Evolutionary conservation across 2,329 filamentous ascomycete genomes (phyloP).

Genomic region (Parafenestella ontariensis): DNA sequence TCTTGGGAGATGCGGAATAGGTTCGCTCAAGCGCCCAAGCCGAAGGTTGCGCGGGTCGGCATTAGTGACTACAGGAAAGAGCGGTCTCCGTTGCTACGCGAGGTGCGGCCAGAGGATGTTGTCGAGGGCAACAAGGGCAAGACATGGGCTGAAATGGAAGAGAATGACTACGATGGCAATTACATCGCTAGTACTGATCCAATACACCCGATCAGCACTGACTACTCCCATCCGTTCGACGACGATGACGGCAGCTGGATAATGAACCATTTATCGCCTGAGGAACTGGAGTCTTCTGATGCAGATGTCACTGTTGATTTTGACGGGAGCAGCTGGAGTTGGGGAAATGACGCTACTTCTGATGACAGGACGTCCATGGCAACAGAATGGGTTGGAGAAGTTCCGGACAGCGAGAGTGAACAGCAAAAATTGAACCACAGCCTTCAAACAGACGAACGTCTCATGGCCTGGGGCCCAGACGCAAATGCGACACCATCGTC

Average conservation of each 20-base stretch:
- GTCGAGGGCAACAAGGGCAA: background rate
- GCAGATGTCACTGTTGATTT: conserved; percentile 3
- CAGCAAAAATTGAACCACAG: background rate
- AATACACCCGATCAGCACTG: conserved; percentile 26
- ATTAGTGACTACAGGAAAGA: background rate
- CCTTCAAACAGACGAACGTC: background rate
- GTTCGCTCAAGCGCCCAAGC: conserved; percentile 12
- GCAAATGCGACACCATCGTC: background rate
- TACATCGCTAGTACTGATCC: conserved; percentile 31
- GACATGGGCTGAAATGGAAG: conserved; percentile 7
- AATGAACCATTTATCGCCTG: conserved; percentile 4
- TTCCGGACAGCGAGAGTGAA: background rate
- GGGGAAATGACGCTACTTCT: conserved; percentile 5
- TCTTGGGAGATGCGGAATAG: conserved; percentile 20
- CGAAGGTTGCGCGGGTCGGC: conserved; percentile 7
- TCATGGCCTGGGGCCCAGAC: conserved; percentile 8
- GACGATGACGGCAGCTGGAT: conserved; percentile 21
- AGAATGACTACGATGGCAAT: conserved; percentile 23
- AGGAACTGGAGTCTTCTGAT: conserved; percentile 2
- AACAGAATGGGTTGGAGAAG: background rate
- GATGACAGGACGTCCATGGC: too few species aligned
- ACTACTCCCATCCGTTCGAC: conserved; percentile 18
- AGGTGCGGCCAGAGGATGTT: conserved; percentile 30
- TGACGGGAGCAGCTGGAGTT: conserved; percentile 2
- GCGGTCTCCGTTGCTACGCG: conserved; percentile 19